Percentiles rank a stretch among this genome's conserved stretches.
Evolutionary conservation across 2,329 filamentous ascomycete species (phyloP).

Genomic region (Talaromyces sp.): DNA sequence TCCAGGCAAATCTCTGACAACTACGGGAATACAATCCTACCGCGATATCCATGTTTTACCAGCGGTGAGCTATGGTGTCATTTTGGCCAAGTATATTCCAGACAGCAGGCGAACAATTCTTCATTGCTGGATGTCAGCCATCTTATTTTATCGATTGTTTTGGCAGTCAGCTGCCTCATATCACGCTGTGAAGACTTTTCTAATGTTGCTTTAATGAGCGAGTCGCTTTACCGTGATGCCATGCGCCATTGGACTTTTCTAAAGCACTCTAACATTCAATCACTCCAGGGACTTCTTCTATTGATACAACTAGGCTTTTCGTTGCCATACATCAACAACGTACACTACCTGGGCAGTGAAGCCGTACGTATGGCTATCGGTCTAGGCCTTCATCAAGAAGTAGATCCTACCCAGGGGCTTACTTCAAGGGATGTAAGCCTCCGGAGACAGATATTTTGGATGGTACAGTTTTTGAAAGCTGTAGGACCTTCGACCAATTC

Average conservation of each 20-base stretch:
- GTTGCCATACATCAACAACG: conserved; percentile 2
- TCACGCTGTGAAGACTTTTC: conserved; percentile 3
- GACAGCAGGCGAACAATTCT: neutral
- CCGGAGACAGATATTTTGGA: conserved; percentile 3
- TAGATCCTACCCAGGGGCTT: neutral
- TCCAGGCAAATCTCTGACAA: conserved; percentile 2
- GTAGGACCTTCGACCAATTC: too few species aligned
- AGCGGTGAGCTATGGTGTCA: conserved; percentile 2
- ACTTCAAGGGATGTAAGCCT: neutral
- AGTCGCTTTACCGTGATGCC: conserved; percentile 3
- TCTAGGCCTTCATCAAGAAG: conserved; percentile 3
- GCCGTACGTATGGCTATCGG: conserved; percentile 3
- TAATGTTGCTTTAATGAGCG: conserved; percentile 2
- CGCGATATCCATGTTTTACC: conserved; percentile 4
- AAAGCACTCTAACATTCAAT: conserved; percentile 1
- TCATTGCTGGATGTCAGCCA: neutral
- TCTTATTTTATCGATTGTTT: conserved; percentile 2
- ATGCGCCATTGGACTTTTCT: conserved; percentile 4
- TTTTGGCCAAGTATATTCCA: conserved; percentile 4
- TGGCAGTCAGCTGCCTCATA: conserved; percentile 4
- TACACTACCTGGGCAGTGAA: conserved; percentile 1
- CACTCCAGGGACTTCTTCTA: conserved; percentile 2
- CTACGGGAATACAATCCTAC: conserved; percentile 4
- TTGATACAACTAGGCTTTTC: conserved; percentile 2
- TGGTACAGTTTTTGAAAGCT: conserved; percentile 2